Base-by-base conservation (phyloP, 345 rosid genomes). In the Eucalyptus rudis region DNA sequence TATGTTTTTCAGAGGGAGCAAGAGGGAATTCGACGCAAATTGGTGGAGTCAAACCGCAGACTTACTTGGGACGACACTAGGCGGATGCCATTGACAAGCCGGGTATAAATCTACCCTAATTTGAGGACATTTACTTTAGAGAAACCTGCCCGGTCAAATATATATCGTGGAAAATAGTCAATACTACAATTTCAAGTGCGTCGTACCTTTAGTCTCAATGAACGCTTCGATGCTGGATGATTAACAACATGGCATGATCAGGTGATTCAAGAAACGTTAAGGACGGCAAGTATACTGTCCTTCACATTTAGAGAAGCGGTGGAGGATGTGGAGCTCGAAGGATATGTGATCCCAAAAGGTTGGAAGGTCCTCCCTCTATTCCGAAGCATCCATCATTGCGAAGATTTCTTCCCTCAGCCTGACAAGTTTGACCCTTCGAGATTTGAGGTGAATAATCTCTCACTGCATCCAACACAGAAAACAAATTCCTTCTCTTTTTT, bases 281-380 rank as follows among this genome's bases (percentile, higher is more conserved):
- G 99, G 91, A 93, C 91, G 87, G 98, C 99, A 88, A 96, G 98
- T 86, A 94, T 97, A 89, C 89, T 97, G 45, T 97, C 99, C 20
- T 97, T 97, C 91, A 95, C 98, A n/a, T 97, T 95, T 89, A 94
- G 99, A 90, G 99, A 96, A 92, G 97, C 98, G 45, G 99, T 95
- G 2, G 76, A 97, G 90, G 99, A 97, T 86, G 96, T 97, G 19
- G 98, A 97, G 76, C 93, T 89, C 88, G 93, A 95, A 90, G 99
- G 98, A 7, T 97, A 89, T 89, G 88, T 91, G n/a, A 97, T 97
- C 92, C 99, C 99, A 27, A 95, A 91, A 91, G 98, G 99, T 54
- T 97, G 99, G 99, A 97, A 97, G 90, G 97, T 97, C 88, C 96
- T 97, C 86, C 99, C 99, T 86, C 98, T 97, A 90, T 97, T 97